Conservation (phyloP, 2,329 filamentous ascomycete species). For the Paraphaeosphaeria sporulosa region DNA sequence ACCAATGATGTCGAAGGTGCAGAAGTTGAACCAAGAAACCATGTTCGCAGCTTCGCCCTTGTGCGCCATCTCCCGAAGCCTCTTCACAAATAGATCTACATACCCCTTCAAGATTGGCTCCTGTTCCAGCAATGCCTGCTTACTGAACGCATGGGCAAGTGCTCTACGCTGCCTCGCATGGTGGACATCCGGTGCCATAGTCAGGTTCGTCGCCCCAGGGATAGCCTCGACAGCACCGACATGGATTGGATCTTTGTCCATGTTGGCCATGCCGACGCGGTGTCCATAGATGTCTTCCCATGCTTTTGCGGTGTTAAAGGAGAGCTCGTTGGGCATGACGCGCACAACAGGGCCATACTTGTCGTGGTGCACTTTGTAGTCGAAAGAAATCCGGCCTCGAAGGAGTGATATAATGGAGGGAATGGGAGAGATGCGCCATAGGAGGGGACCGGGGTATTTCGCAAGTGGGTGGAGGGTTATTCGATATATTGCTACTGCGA, state of each 20-base stretch:
- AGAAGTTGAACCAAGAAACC: slow-evolving; percentile 45
- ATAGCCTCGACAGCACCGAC: slow-evolving; percentile 46
- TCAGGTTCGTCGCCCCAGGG: slow-evolving; percentile 46
- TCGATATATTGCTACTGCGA: slow-evolving; percentile 33
- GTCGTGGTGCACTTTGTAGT: slow-evolving; percentile 41
- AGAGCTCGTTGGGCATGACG: slow-evolving; percentile 44
- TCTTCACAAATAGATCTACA: slow-evolving; percentile 50
- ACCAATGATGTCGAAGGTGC: slow-evolving; percentile 45
- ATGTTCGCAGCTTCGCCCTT: slow-evolving; percentile 39
- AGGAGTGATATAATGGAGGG: slow-evolving; percentile 37
- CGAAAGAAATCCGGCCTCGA: slow-evolving; percentile 38
- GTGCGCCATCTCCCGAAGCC: slow-evolving; percentile 45
- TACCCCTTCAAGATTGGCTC: slow-evolving; percentile 51
- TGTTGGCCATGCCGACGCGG: slow-evolving; percentile 40
- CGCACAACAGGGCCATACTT: slow-evolving; percentile 46
- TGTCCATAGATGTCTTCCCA: slow-evolving; percentile 47
- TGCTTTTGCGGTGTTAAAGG: slow-evolving; percentile 42
- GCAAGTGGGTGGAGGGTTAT: slow-evolving; percentile 41
- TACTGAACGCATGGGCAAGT: slow-evolving; percentile 52
- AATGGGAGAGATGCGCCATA: slow-evolving; percentile 39
- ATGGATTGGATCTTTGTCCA: slow-evolving; percentile 46
- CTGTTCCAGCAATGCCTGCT: slow-evolving; percentile 51
- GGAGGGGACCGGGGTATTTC: slow-evolving; percentile 38
- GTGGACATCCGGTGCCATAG: slow-evolving; percentile 48
- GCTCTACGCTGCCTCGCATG: slow-evolving; percentile 51